Base-by-base conservation (phyloP, 768 basidiomycete species). In the Leucocoprinus leucothites region DNA sequence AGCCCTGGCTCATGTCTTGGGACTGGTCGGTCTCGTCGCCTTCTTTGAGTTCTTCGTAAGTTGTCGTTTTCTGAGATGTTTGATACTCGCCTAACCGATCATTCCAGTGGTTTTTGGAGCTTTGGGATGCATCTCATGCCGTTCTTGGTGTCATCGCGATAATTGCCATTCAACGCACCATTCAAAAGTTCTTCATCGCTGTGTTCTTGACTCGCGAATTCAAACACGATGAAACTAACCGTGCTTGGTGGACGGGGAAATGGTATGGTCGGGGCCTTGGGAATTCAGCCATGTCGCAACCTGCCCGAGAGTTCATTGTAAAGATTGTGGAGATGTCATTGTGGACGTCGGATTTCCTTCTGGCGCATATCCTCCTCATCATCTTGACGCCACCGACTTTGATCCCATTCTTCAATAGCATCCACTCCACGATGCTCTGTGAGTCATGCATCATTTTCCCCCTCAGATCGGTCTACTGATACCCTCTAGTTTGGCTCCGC, bases 211-310 rank as follows among this genome's bases (percentile, higher is more conserved):
- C 94, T 22, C 88, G 97, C 65, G 97, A 99, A 72, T 96, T 89
- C 79, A 98, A 98, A 75, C 93, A 97, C 67, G 97, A 99, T 66
- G 94, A 98, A 75, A 95, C 92, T 24, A 98, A 98, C 74, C 82
- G 91, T 58, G 95, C 95, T 1, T 98, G 96, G 96, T 99, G 97
- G 97, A 94, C 95, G 16, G 95, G 94, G 58, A 88, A 90, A 76
- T 98, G 97, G 97, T 95, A 95, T 67, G 94, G 95, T 45, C 82
- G 94, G 56, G 91, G 93, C 25, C 78, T 99, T 18, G 96, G 96
- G 13, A 81, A 80, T n/a, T 89, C 91, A 31, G 93, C 91, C 35
- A 85, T 96, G 67, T 94, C 93, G 26, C 97, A 98, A 68, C 94
- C 95, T 28, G 94, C 92, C 54, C 87, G 97, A 67, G 97, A 98